Base-by-base conservation (phyloP, 2,329 filamentous ascomycete genomes). In the Monilinia fructigena region DNA sequence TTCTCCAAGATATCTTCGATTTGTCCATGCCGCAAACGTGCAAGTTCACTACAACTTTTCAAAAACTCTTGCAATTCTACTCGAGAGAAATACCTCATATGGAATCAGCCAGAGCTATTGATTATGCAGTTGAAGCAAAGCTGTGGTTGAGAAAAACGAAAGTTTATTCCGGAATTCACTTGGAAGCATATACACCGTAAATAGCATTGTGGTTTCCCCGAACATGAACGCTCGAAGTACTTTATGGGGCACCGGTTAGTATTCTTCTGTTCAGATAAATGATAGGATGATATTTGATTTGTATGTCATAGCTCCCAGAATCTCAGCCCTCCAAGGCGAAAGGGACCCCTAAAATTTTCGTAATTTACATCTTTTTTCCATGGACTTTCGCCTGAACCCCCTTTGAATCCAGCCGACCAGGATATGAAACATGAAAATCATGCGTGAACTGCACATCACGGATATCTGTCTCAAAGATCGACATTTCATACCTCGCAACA, bases 391-490 rank as follows among this genome's bases (percentile, higher is more conserved):
- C 26, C 26, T 23, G 20, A 35, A 20, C 7, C 28, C 47, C 47
- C 59, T 20, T 28, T 16, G 31, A 26, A 26, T 53, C 59, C 47
- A 53, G 2, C 20, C 47, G 45, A 48, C 3, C 6, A 38, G n/a
- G 59, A 38, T 26, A 18, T 3, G 4, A n/a, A 35, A 59, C 47
- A 35, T 60, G 38, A 40, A 53, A 63, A n/a, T 60, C 48, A 28
- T 55, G 26, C 4, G 40, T 23, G 40, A 66, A 60, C 8, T 23
- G 12, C 3, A 69, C 45, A 40, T 61, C 48, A n/a, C 50, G 35
- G n/a, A 58, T 53, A 55, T 38, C 55, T 4, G 60, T 68, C 54
- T 68, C 18, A 45, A 47, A 60, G 12, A 69, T 23, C 38, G n/a
- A 55, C 55, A 66, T 64, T 4, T 65, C 52, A 55, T 56, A 66